Base-by-base conservation (phyloP, 2,329 filamentous ascomycete genomes). In the Xylariales sp. region DNA sequence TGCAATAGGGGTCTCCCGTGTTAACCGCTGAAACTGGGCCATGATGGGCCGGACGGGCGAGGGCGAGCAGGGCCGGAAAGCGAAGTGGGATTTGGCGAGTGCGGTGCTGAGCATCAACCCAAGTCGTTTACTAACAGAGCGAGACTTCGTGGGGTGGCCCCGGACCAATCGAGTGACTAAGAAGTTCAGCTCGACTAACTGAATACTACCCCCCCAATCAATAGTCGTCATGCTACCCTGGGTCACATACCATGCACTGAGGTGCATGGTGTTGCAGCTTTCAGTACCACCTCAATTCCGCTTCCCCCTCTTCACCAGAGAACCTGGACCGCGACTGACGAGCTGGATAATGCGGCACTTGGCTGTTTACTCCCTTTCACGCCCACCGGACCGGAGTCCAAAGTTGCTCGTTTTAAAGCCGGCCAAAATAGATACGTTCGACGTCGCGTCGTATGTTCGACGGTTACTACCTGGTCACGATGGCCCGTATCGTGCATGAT, bases 131-230 rank as follows among this genome's bases (percentile, higher is more conserved):
- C 36, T 36, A 30, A 9, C 16, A 10, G 8, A 34, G 23, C 39
- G 4, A 46, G 41, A 18, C 30, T 32, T 46, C 41, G 14, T 57
- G 53, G 36, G 53, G 53, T 55, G n/a, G 9, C 18, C 39, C 36
- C 53, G 53, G 7, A 30, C 36, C 54, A 58, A 46, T 48, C 6
- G 9, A 34, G 43, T 9, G 10, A 30, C 3, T 30, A 16, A 14
- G 14, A 3, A 23, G 28, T 46, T 48, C 43, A 58, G 55, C 55
- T 48, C 41, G 43, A 48, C 18, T 16, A 58, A 48, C 55, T n/a
- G 28, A 58, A 58, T 58, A 58, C 55, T 16, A 58, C 55, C 30
- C 52, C 14, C 39, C 46, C 23, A 30, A 43, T 55, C 53, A 43
- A 55, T 55, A 55, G 18, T 55, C 16, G 5, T 55, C 36, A 55